phyloP scores from a whole-genome alignment of 2,329 filamentous ascomycete species.

The Onygena corvina region DNA sequence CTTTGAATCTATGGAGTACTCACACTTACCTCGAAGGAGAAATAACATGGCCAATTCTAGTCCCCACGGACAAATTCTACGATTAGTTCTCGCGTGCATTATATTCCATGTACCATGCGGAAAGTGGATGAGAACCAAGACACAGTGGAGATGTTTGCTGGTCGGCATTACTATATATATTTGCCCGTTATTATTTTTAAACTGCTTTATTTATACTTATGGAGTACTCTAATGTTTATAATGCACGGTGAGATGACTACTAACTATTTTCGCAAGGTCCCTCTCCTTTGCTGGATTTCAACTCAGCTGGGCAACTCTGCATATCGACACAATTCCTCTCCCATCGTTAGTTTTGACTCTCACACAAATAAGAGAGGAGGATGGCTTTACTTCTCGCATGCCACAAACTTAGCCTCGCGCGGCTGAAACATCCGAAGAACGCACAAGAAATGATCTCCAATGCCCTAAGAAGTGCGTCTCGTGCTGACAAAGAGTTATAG shows the following conservation, averaged over 20 bases:
- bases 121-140: not conserved
- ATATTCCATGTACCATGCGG: not conserved
- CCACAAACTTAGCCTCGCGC: not conserved
- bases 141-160: slow-evolving; percentile 2
- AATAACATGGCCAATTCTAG: not conserved
- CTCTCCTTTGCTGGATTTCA: no score
- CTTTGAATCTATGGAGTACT: not conserved
- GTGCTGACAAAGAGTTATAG: not conserved
- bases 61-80: not conserved
- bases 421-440: slow-evolving; percentile 4
- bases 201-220: no score
- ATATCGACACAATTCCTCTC: not conserved
- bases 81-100: slow-evolving; percentile 1
- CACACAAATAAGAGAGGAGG: not conserved
- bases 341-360: slow-evolving; percentile 5
- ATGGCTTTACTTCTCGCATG: not conserved
- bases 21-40: not conserved
- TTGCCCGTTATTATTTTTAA: no score
- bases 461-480: not conserved
- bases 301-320: not conserved
- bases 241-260: no score
- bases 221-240: no score
- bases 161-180: no score
- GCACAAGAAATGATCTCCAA: slow-evolving; percentile 7
- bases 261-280: no score